phyloP scores from a whole-genome alignment of 768 basidiomycete species.

The Leccinum subtestaceum region DNA sequence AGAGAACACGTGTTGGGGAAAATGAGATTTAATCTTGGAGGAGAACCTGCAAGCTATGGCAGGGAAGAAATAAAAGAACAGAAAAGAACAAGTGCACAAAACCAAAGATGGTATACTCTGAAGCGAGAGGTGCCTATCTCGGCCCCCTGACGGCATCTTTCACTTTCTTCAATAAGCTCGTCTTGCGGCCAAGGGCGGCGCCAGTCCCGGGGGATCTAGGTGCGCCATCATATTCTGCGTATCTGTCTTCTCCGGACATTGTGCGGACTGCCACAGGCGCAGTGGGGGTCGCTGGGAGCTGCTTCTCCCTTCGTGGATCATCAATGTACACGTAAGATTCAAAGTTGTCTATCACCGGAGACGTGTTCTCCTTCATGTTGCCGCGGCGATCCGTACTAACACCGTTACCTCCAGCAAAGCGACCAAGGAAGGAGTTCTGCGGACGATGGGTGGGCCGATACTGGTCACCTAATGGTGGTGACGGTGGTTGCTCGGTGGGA shows the following conservation, averaged over 20 bases:
- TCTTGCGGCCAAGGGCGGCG: constrained; percentile 60
- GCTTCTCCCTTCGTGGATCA: constrained; percentile 50
- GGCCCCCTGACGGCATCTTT: constrained; percentile 66
- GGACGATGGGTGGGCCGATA: constrained; percentile 64
- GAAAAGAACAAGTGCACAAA: constrained; percentile 1
- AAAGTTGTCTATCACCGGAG: constrained; percentile 30
- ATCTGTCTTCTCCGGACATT: constrained; percentile 29
- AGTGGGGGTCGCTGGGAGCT: constrained; percentile 43
- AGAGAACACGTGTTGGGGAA: background rate
- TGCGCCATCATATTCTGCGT: constrained; percentile 51
- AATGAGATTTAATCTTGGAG: constrained; percentile 4
- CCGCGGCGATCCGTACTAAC: constrained; percentile 29
- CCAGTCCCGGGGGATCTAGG: constrained; percentile 37
- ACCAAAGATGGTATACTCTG: constrained; percentile 8
- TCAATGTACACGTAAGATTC: constrained; percentile 73
- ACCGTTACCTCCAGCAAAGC: constrained; percentile 48
- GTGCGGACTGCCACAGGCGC: constrained; percentile 25
- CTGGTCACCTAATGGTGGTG: constrained; percentile 40
- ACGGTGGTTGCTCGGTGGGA: constrained; percentile 40
- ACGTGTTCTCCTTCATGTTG: constrained; percentile 35
- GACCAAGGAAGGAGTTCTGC: constrained; percentile 76
- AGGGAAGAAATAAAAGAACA: constrained; percentile 5
- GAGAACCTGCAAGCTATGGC: constrained; percentile 5
- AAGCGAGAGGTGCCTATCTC: constrained; percentile 26
- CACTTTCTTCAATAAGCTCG: constrained; percentile 78